Conservation (phyloP, 148 eudicot species). For the Dianthus caryophyllus region DNA sequence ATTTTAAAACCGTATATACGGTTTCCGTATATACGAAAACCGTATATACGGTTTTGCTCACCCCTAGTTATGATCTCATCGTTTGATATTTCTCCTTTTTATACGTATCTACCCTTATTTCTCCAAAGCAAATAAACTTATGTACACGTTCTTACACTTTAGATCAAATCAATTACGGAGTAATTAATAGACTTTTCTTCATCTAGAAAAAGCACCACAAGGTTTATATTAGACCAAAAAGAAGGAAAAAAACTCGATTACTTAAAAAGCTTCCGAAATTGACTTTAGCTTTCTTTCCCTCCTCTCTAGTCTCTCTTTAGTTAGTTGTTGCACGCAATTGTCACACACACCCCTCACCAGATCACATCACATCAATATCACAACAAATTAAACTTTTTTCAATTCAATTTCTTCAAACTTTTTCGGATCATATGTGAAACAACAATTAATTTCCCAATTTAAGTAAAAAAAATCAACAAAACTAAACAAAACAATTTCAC, state of each 20-base stretch:
- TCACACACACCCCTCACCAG: neutral
- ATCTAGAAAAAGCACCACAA: too few species aligned
- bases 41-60: too few species aligned
- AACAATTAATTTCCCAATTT: neutral
- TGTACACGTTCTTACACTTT: too few species aligned
- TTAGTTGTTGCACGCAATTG: constrained; percentile 13
- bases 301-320: neutral
- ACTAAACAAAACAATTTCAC: neutral
- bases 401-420: constrained; percentile 8
- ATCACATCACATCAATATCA: neutral
- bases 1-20: too few species aligned
- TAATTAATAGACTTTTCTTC: too few species aligned
- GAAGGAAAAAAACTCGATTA: neutral
- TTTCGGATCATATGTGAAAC: constrained; percentile 17
- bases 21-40: too few species aligned
- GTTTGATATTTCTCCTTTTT: too few species aligned
- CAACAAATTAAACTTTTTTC: neutral
- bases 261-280: constrained; percentile 13
- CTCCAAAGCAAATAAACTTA: too few species aligned
- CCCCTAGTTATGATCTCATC: too few species aligned
- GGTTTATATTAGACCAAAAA: too few species aligned
- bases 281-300: constrained; percentile 18
- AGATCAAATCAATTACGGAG: too few species aligned
- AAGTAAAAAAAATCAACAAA: neutral
- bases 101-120: too few species aligned